A percentile compares a stretch with the other conserved stretches of the same genome.
These are phyloP conservation scores for Cryphonectria radicalis DNA, from an alignment of 2,329 filamentous ascomycete species.

Conservation along the genomic window DNA sequence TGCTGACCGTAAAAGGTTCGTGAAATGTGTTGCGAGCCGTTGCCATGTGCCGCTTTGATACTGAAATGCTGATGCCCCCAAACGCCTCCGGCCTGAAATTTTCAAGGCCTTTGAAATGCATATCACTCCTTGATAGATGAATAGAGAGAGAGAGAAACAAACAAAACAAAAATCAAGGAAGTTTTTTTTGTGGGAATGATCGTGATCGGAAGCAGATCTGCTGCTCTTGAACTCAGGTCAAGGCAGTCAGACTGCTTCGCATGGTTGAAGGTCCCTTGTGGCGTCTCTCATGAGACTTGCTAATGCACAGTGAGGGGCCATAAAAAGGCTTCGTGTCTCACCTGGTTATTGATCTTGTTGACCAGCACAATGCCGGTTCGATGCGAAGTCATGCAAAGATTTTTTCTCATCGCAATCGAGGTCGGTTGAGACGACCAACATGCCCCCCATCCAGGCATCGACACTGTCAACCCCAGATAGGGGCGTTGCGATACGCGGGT, in stretches of 20 bases:
- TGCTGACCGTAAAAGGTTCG: slow-evolving; percentile 2
- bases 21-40: neutral
- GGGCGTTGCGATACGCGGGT: slow-evolving; percentile 57
- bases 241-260: neutral
- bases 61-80: slow-evolving; percentile 1
- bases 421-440: neutral
- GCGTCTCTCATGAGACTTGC: neutral
- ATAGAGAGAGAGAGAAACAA: neutral
- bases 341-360: neutral
- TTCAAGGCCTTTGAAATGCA: neutral
- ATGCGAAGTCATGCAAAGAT: slow-evolving; percentile 21
- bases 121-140: neutral
- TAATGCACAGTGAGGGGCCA: neutral
- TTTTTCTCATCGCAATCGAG: neutral
- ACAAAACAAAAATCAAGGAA: neutral
- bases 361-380: slow-evolving; percentile 18
- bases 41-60: slow-evolving; percentile 10
- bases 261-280: neutral
- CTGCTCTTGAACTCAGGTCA: neutral
- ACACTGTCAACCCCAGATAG: slow-evolving; percentile 56
- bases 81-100: neutral
- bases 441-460: no score
- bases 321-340: neutral
- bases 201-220: neutral
- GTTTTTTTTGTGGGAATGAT: neutral